Conservation (phyloP, 208 protist genomes). For the Trypanosoma boissoni region DNA sequence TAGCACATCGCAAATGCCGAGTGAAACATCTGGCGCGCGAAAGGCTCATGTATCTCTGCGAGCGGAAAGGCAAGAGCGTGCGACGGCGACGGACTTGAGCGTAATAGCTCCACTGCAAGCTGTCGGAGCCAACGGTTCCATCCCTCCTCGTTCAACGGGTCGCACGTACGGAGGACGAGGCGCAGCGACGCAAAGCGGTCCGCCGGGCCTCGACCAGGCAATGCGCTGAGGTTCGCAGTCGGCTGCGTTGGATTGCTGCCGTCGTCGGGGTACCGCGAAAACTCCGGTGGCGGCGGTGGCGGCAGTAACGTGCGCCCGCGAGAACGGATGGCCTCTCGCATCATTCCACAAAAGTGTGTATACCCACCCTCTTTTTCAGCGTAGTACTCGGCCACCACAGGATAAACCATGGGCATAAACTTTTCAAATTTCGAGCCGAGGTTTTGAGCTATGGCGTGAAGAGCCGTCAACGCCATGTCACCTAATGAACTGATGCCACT, state of each 20-base stretch:
- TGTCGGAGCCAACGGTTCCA: slow-evolving; percentile 82
- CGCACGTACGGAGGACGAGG: slow-evolving; percentile 46
- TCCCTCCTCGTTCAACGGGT: slow-evolving; percentile 71
- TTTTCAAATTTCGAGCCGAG: slow-evolving; percentile 82
- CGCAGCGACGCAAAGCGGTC: slow-evolving; percentile 63
- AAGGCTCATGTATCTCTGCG: slow-evolving; percentile 81
- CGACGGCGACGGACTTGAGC: slow-evolving; percentile 70
- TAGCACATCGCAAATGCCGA: slow-evolving; percentile 88
- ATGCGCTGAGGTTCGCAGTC: no score
- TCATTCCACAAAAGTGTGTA: slow-evolving; percentile 18
- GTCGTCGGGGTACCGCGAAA: no score
- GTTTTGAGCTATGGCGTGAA: slow-evolving; percentile 68
- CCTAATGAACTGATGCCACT: slow-evolving; percentile 36
- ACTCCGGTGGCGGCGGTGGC: no score
- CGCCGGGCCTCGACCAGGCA: background rate
- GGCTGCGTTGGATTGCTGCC: no score
- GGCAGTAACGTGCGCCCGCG: background rate
- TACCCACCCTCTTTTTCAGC: slow-evolving; percentile 25
- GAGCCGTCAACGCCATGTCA: slow-evolving; percentile 51
- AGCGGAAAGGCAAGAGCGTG: slow-evolving; percentile 73
- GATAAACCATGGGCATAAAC: slow-evolving; percentile 69
- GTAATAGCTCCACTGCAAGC: slow-evolving; percentile 81
- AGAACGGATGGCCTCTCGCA: slow-evolving; percentile 13
- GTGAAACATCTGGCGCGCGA: slow-evolving; percentile 87
- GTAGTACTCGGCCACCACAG: slow-evolving; percentile 61